Conservation (phyloP, 2,329 filamentous ascomycete genomes). For the Verticillium isaacii region DNA sequence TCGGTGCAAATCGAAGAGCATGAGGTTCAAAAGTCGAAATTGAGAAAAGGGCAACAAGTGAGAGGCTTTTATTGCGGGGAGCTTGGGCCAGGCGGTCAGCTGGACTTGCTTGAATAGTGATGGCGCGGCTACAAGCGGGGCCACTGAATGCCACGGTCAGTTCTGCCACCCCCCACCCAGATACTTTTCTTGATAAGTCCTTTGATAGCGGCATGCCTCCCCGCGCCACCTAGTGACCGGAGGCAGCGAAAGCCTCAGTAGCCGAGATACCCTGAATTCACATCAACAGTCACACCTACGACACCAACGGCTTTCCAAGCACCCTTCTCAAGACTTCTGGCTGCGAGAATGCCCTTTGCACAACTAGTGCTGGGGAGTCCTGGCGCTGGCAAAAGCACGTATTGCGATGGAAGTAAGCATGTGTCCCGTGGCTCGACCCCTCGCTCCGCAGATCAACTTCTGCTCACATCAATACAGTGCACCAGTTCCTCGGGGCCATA, state of each 20-base stretch:
- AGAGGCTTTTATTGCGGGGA: background rate
- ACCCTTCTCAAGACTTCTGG: background rate
- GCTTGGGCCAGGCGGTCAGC: background rate
- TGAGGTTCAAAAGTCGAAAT: no score
- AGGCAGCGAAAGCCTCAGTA: background rate
- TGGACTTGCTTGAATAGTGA: background rate
- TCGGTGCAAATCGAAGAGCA: background rate
- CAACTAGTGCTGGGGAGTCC: slow-evolving; percentile 92
- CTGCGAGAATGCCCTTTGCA: slow-evolving; percentile 51
- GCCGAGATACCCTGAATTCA: background rate
- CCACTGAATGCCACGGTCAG: background rate
- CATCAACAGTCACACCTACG: background rate
- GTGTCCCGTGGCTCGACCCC: background rate
- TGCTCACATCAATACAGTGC: slow-evolving; percentile 49
- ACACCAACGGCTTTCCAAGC: no score
- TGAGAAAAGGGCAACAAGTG: background rate
- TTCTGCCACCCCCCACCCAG: background rate
- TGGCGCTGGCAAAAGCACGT: slow-evolving; percentile 93
- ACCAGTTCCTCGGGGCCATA: slow-evolving; percentile 95
- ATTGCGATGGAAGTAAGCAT: slow-evolving; percentile 82
- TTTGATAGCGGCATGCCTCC: background rate
- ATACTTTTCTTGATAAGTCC: background rate
- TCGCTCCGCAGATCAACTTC: background rate
- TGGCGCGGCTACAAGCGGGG: background rate
- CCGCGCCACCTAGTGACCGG: background rate